phyloP scores from a whole-genome alignment of 1,139 yeast genomes.

The Candida glucosophila region DNA sequence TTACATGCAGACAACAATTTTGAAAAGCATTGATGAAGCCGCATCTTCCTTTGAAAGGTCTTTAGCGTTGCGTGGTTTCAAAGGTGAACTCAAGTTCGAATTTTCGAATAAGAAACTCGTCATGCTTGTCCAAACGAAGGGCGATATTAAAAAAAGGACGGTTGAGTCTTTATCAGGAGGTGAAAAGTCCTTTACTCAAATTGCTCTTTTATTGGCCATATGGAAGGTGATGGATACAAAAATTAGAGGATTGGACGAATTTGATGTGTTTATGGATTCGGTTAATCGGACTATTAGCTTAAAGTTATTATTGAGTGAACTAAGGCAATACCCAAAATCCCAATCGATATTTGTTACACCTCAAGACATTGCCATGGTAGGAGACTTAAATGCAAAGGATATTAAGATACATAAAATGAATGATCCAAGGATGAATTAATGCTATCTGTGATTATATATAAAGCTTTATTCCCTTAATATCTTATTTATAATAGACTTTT shows the following conservation, averaged over 20 bases:
- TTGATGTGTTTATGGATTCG: slow-evolving; percentile 97
- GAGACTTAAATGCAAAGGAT: slow-evolving; percentile 51
- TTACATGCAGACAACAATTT: slow-evolving; percentile 40
- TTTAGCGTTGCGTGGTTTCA: slow-evolving; percentile 60
- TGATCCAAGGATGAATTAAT: slow-evolving; percentile 34
- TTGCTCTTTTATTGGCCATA: slow-evolving; percentile 77
- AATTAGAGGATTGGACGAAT: slow-evolving; percentile 88
- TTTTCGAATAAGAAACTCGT: slow-evolving; percentile 41
- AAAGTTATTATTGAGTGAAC: slow-evolving; percentile 60
- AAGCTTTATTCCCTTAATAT: no score
- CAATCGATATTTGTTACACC: slow-evolving; percentile 95
- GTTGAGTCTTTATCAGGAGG: slow-evolving; percentile 93
- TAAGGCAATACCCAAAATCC: slow-evolving; percentile 52
- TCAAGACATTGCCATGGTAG: slow-evolving; percentile 76
- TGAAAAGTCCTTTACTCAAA: slow-evolving; percentile 89
- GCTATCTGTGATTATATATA: not conserved
- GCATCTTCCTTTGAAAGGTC: slow-evolving; percentile 46
- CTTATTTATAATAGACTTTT: no score
- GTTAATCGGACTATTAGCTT: slow-evolving; percentile 80
- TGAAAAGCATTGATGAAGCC: slow-evolving; percentile 24
- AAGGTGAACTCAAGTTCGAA: slow-evolving; percentile 64
- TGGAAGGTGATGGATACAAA: slow-evolving; percentile 91
- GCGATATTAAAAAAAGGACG: slow-evolving; percentile 51
- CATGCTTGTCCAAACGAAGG: slow-evolving; percentile 54
- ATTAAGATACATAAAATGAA: slow-evolving; percentile 68